Evolutionary conservation across 345 rosid species (phyloP).

Genomic region (thale cress (Arabidopsis thaliana)): DNA sequence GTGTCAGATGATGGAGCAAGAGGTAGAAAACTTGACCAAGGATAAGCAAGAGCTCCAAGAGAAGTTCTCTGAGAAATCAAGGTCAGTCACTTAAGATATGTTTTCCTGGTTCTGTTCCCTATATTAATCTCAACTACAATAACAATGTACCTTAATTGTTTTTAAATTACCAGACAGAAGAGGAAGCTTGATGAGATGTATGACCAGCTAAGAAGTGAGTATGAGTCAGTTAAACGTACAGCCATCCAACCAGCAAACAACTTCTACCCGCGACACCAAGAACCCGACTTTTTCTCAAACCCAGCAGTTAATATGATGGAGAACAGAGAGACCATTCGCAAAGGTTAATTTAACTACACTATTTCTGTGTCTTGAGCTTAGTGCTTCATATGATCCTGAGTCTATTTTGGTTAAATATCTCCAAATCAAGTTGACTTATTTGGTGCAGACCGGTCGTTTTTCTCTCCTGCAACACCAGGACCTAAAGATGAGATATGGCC

Average conservation of each 20-base stretch:
- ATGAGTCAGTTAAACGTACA: conserved; percentile 75
- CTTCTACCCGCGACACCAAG: conserved; percentile 68
- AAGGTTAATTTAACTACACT: conserved; percentile 61
- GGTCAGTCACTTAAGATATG: conserved; percentile 48
- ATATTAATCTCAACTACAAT: conserved; percentile 25
- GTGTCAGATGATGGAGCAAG: conserved; percentile 94
- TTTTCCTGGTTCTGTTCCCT: conserved; percentile 15
- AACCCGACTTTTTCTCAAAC: conserved; percentile 73
- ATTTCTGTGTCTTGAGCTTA: conserved; percentile 20
- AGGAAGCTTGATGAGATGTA: conserved; percentile 98
- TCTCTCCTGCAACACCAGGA: conserved; percentile 95
- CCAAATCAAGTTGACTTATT: conserved; percentile 77
- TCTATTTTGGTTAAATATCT: conserved; percentile 48
- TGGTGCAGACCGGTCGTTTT: conserved; percentile 83
- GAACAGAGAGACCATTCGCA: conserved; percentile 61
- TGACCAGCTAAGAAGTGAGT: conserved; percentile 83
- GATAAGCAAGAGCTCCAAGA: conserved; percentile 98
- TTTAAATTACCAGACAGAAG: conserved; percentile 72
- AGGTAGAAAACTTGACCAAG: conserved; percentile 80
- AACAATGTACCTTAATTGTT: conserved; percentile 11
- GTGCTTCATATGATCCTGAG: conserved; percentile 26
- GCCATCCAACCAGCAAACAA: conserved; percentile 78
- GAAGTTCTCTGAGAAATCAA: conserved; percentile 89
- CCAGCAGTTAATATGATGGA: conserved; percentile 66
- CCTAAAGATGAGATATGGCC: conserved; percentile 90